These are phyloP conservation scores for Ustilago crameri DNA, from an alignment of 1,284 basidiomycete species.

Conservation along the genomic window DNA sequence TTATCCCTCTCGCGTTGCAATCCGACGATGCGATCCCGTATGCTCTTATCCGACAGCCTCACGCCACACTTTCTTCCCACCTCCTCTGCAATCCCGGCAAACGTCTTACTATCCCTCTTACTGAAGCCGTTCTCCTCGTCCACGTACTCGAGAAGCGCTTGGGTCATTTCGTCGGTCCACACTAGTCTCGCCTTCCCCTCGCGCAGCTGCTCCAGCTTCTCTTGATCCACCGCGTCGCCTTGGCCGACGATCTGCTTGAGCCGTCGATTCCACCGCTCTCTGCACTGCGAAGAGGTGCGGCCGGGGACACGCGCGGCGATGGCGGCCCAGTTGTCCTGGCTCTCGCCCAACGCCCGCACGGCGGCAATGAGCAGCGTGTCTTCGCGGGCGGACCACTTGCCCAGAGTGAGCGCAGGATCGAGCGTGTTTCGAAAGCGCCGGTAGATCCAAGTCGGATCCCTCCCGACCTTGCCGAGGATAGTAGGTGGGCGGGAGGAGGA, in stretches of 20 bases:
- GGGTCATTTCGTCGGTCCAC: conserved; percentile 37
- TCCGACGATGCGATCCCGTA: conserved; percentile 13
- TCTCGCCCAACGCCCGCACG: conserved; percentile 9
- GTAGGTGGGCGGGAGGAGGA: conserved; percentile 2
- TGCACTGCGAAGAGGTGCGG: conserved; percentile 36
- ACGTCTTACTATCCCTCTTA: conserved; percentile 15
- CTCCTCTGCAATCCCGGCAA: conserved; percentile 15
- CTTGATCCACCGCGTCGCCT: background rate
- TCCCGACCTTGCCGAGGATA: conserved; percentile 26
- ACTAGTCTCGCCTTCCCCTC: conserved; percentile 11
- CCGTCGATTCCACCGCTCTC: conserved; percentile 37
- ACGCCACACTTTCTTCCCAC: conserved; percentile 10
- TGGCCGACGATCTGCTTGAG: conserved; percentile 23
- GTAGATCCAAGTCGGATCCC: conserved; percentile 27
- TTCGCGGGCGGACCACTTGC: conserved; percentile 33
- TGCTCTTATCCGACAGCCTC: conserved; percentile 23
- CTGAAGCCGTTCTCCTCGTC: conserved; percentile 10
- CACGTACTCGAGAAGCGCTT: conserved; percentile 11
- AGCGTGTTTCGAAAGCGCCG: conserved; percentile 33
- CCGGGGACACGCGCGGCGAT: conserved; percentile 30
- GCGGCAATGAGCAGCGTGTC: conserved; percentile 27
- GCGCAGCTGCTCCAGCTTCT: conserved; percentile 5
- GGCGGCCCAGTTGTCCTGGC: conserved; percentile 25
- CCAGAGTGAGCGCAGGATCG: conserved; percentile 33
- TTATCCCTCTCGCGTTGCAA: conserved; percentile 3